phyloP scores from a whole-genome alignment of 768 basidiomycete genomes.

The Suillus brevipes region DNA sequence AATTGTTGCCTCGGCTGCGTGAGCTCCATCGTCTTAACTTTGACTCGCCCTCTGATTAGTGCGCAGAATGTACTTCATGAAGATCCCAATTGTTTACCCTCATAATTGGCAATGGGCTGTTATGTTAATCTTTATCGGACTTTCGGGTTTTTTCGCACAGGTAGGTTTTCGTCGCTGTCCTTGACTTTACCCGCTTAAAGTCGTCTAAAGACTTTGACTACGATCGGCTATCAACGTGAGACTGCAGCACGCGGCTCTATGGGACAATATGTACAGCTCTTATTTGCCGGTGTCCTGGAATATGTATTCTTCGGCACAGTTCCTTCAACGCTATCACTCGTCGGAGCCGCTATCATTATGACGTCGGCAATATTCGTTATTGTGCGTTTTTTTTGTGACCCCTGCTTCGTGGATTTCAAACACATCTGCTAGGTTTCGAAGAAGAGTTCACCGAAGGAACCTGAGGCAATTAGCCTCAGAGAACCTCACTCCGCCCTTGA shows the following conservation, averaged over 20 bases:
- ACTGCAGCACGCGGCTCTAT: constrained; percentile 63
- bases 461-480: background rate
- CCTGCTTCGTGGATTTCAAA: background rate
- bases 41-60: background rate
- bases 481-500: constrained; percentile 1
- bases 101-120: constrained; percentile 19
- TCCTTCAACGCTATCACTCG: constrained; percentile 57
- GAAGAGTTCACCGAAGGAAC: background rate
- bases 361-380: constrained; percentile 5
- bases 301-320: constrained; percentile 59
- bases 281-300: constrained; percentile 71
- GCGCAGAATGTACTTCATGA: constrained; percentile 14
- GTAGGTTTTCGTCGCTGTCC: constrained; percentile 7
- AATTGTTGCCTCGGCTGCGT: constrained; percentile 16
- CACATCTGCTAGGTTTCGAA: background rate
- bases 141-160: constrained; percentile 19
- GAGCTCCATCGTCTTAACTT: background rate
- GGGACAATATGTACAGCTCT: constrained; percentile 61
- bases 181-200: background rate
- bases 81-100: constrained; percentile 17
- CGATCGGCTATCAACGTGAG: constrained; percentile 63
- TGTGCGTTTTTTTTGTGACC: background rate
- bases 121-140: constrained; percentile 18
- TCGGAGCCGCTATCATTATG: constrained; percentile 63
- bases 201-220: constrained; percentile 48